Percentiles rank a stretch among this genome's conserved stretches.
Conservation (phyloP, 345 rosid species). For the Lagerstroemia speciosa region DNA sequence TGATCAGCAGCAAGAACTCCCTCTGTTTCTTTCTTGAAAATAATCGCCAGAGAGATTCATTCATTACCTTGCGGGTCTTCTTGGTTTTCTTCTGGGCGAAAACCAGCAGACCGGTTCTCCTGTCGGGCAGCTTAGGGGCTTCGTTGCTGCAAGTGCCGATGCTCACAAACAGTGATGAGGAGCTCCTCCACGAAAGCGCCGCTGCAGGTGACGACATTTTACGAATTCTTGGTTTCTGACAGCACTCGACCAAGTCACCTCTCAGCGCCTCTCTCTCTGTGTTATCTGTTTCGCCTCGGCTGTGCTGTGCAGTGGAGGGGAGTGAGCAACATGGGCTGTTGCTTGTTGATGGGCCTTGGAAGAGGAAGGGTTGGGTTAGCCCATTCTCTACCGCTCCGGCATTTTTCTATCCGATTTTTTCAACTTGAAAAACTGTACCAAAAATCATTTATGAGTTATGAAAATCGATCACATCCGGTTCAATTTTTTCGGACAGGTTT, state of each 20-base stretch:
- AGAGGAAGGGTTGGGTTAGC: no score
- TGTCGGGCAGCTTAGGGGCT: slow-evolving; percentile 28
- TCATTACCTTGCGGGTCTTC: slow-evolving; percentile 59
- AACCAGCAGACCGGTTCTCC: slow-evolving; percentile 26
- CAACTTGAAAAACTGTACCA: no score
- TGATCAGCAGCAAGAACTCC: neutral
- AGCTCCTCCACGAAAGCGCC: slow-evolving; percentile 51
- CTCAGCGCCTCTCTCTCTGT: no score
- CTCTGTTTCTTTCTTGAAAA: neutral
- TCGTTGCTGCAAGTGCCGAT: slow-evolving; percentile 31
- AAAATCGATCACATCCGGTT: no score
- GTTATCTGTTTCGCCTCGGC: no score
- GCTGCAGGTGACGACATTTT: slow-evolving; percentile 48
- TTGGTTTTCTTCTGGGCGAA: slow-evolving; percentile 69
- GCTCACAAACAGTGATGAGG: slow-evolving; percentile 35
- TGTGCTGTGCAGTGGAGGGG: no score
- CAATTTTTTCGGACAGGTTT: no score
- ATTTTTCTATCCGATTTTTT: no score
- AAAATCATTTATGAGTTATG: no score
- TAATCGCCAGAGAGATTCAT: neutral
- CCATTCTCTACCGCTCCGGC: no score
- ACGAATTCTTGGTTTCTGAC: neutral
- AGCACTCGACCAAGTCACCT: neutral
- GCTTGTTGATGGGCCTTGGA: no score
- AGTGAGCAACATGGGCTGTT: no score